Percentiles rank a stretch among this genome's conserved stretches.
Evolutionary conservation across 1,139 yeast species (phyloP).

Genomic region (Meyerozyma sp.): DNA sequence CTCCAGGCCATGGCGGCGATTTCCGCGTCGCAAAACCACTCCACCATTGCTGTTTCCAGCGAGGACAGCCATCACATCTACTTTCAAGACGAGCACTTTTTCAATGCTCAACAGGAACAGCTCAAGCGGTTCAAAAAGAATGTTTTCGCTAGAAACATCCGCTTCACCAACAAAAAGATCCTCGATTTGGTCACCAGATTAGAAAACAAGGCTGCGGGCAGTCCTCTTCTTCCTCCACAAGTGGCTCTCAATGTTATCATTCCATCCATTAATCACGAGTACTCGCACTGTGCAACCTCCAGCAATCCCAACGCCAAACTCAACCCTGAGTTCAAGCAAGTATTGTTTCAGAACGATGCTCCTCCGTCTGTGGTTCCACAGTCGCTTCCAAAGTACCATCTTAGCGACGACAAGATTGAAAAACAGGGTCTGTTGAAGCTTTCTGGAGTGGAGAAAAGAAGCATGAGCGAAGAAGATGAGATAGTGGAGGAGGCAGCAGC

Average conservation of each 20-base stretch:
- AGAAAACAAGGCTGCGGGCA: slow-evolving; percentile 2
- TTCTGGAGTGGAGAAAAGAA: slow-evolving; percentile 4
- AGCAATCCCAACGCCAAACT: slow-evolving; percentile 4
- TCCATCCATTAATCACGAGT: slow-evolving; percentile 27
- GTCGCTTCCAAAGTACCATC: slow-evolving; percentile 8
- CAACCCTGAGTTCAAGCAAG: slow-evolving; percentile 9
- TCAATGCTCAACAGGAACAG: slow-evolving; percentile 11
- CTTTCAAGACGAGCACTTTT: slow-evolving; percentile 26
- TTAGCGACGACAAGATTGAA: slow-evolving; percentile 5
- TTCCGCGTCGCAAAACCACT: slow-evolving; percentile 19
- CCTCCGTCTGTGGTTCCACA: not conserved
- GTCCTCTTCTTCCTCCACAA: slow-evolving; percentile 2
- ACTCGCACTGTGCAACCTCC: slow-evolving; percentile 22
- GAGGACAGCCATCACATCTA: slow-evolving; percentile 27
- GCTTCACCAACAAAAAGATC: slow-evolving; percentile 21
- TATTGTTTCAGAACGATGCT: slow-evolving; percentile 1
- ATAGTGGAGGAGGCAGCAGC: not conserved
- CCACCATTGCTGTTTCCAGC: slow-evolving; percentile 24
- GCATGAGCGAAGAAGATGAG: slow-evolving; percentile 1
- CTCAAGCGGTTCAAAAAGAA: slow-evolving; percentile 14
- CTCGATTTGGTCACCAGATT: slow-evolving; percentile 14
- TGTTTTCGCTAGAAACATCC: slow-evolving; percentile 20
- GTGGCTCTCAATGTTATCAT: slow-evolving; percentile 21
- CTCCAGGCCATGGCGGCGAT: slow-evolving; percentile 14
- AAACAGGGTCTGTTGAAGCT: slow-evolving; percentile 8